phyloP scores from a whole-genome alignment of 352 stramenopile species.

The Phytopythium oedochilum region DNA sequence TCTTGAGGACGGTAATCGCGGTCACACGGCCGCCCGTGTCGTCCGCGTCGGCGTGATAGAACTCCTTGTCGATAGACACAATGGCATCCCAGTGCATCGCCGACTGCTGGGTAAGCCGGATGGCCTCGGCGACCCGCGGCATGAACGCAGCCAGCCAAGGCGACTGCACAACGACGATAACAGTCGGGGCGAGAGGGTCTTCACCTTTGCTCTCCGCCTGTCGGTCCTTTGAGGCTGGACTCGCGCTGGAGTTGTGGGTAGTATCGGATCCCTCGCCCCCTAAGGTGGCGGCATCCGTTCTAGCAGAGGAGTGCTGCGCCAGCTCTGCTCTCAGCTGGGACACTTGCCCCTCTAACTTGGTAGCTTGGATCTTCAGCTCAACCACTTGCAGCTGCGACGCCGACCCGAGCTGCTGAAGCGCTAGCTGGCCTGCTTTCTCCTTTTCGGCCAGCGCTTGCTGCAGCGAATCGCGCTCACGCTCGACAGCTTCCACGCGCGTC shows the following conservation, averaged over 20 bases:
- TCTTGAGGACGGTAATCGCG: constrained; percentile 16
- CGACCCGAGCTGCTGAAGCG: neutral
- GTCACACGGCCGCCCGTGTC: neutral
- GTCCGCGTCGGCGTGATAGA: constrained; percentile 11
- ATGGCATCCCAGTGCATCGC: constrained; percentile 18
- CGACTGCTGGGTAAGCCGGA: neutral
- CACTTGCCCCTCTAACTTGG: neutral
- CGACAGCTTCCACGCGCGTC: neutral
- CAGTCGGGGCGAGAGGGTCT: neutral
- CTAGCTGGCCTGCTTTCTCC: neutral
- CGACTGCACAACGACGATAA: neutral
- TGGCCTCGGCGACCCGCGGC: neutral
- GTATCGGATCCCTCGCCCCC: neutral
- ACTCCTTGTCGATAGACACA: constrained; percentile 15
- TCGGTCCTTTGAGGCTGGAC: neutral
- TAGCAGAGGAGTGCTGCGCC: neutral
- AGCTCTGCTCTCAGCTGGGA: neutral
- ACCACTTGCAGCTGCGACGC: neutral
- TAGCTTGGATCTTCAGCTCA: neutral
- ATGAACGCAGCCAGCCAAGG: neutral
- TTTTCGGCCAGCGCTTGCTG: neutral
- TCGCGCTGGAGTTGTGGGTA: neutral
- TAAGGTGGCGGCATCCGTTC: neutral
- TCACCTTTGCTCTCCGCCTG: neutral
- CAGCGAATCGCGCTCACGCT: neutral